Conservation (phyloP, 495 filamentous ascomycete genomes). For the Margaritispora aquatica region DNA sequence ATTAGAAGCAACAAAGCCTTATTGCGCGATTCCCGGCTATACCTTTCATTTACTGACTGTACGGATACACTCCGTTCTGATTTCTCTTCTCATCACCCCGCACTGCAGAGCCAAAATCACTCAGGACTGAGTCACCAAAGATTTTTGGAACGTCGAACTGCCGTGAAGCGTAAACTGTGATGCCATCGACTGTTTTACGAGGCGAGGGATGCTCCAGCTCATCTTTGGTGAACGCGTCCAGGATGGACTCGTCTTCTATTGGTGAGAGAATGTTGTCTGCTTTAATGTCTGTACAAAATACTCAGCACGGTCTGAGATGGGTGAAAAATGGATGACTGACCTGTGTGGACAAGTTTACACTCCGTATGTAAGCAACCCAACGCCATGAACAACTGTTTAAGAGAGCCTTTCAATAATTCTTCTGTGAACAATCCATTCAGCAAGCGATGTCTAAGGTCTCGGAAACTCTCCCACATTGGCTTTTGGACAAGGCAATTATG, state of each 20-base stretch:
- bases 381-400: conserved; percentile 25
- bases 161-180: conserved; percentile 13
- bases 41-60: no score
- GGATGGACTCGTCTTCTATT: conserved; percentile 15
- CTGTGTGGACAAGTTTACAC: conserved; percentile 24
- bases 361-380: conserved; percentile 29
- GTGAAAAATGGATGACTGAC: no score
- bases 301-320: no score
- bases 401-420: conserved; percentile 20
- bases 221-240: conserved; percentile 10
- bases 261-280: conserved; percentile 17
- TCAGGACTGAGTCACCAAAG: conserved; percentile 25
- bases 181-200: conserved; percentile 8
- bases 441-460: background rate
- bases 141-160: background rate
- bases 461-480: conserved; percentile 13
- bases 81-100: conserved; percentile 22
- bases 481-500: conserved; percentile 13
- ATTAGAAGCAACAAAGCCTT: no score
- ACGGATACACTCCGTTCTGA: no score
- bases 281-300: conserved; percentile 25
- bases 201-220: conserved; percentile 13
- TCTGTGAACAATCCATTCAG: conserved; percentile 19
- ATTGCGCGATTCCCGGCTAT: no score
- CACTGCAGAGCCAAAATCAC: conserved; percentile 43